Evolutionary conservation across 805 yeast genomes (phyloP).

Genomic region (Hanseniaspora osmophila): DNA sequence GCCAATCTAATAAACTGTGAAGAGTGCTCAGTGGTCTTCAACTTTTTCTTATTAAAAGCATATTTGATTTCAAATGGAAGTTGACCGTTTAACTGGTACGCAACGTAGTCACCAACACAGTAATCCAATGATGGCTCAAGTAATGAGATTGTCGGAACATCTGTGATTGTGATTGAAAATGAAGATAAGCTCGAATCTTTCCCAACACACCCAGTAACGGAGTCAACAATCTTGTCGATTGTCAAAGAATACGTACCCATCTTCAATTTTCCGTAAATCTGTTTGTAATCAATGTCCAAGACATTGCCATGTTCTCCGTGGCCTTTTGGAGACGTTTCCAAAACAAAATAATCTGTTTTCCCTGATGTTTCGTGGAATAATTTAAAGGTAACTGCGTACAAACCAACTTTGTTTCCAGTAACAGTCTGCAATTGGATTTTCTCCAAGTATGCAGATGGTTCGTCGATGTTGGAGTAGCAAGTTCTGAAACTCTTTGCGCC

Average conservation of each 20-base stretch:
- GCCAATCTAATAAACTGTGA: constrained; percentile 56
- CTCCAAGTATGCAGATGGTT: constrained; percentile 22
- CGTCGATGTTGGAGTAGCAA: constrained; percentile 29
- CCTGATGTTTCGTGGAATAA: constrained; percentile 50
- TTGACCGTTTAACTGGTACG: constrained; percentile 60
- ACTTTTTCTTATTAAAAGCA: constrained; percentile 47
- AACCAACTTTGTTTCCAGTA: constrained; percentile 41
- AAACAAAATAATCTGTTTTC: constrained; percentile 30
- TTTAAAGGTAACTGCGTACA: constrained; percentile 44
- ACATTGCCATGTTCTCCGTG: constrained; percentile 10
- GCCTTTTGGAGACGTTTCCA: constrained; percentile 26
- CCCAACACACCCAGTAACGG: constrained; percentile 47
- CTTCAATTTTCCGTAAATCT: constrained; percentile 36
- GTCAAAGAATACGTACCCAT: constrained; percentile 61
- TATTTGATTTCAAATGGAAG: constrained; percentile 72
- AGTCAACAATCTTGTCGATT: constrained; percentile 46
- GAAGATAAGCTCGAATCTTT: constrained; percentile 31
- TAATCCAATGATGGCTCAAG: constrained; percentile 34
- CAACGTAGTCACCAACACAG: constrained; percentile 87
- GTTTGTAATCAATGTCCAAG: constrained; percentile 24
- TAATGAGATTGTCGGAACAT: constrained; percentile 53
- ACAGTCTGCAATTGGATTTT: constrained; percentile 34
- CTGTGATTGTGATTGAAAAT: constrained; percentile 50
- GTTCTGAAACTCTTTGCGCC: constrained; percentile 30
- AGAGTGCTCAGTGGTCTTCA: constrained; percentile 39